Conservation (phyloP, 352 stramenopile species). For the Vaucheria bursata region DNA sequence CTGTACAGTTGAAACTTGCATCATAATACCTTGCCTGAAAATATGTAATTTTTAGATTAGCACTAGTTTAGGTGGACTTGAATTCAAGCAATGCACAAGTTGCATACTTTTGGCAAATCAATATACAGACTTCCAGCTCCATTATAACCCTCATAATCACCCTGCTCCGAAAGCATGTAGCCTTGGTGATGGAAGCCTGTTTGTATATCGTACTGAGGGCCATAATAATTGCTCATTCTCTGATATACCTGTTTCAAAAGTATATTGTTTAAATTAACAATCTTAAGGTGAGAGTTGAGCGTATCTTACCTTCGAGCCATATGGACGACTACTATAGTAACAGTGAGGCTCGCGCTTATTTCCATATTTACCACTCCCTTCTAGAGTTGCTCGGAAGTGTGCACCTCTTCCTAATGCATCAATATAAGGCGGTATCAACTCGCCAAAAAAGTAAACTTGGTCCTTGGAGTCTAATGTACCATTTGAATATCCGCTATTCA, state of each 20-base stretch:
- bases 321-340: slow-evolving; percentile 79
- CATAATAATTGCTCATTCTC: slow-evolving; percentile 83
- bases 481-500: slow-evolving; percentile 56
- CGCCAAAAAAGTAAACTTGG: slow-evolving; percentile 79
- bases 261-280: slow-evolving; percentile 1
- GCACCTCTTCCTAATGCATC: slow-evolving; percentile 77
- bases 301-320: slow-evolving; percentile 30
- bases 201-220: slow-evolving; percentile 81
- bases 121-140: slow-evolving; percentile 70
- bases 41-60: too few species aligned
- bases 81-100: too few species aligned
- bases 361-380: slow-evolving; percentile 57
- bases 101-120: slow-evolving; percentile 54
- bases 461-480: slow-evolving; percentile 32
- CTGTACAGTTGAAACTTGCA: slow-evolving; percentile 80
- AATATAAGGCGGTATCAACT: slow-evolving; percentile 87
- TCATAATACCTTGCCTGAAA: slow-evolving; percentile 67
- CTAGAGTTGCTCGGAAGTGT: slow-evolving; percentile 70
- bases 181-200: slow-evolving; percentile 78
- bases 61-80: too few species aligned
- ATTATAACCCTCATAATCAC: slow-evolving; percentile 69
- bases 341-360: slow-evolving; percentile 56
- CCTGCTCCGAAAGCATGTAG: slow-evolving; percentile 73
- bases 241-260: slow-evolving; percentile 67
- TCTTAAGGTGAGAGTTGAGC: background rate